Conservation (phyloP, 805 yeast genomes). For the Naumovozyma dairenensis region DNA sequence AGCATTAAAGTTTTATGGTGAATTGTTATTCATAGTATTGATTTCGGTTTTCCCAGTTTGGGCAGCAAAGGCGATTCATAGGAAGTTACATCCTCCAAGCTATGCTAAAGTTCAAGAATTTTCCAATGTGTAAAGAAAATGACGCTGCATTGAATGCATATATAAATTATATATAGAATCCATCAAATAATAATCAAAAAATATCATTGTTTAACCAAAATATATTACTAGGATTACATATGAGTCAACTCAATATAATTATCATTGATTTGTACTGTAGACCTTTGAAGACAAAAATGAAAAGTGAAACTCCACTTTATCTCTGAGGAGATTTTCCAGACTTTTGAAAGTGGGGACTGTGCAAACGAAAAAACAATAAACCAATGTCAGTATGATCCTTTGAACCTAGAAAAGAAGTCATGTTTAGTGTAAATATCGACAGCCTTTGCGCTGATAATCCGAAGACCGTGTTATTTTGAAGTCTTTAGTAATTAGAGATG, state of each 20-base stretch:
- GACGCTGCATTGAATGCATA: neutral
- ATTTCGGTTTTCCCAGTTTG: conserved; percentile 83
- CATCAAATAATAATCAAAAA: no score
- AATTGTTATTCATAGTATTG: conserved; percentile 49
- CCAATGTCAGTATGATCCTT: no score
- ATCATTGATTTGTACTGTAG: no score
- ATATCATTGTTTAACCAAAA: neutral
- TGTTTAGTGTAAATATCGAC: neutral
- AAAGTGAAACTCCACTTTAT: neutral
- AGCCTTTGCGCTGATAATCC: no score
- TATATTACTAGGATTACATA: no score
- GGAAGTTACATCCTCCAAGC: conserved; percentile 82
- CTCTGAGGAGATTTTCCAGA: neutral
- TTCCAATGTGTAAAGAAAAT: conserved; percentile 26
- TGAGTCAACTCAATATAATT: no score
- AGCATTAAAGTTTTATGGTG: conserved; percentile 58
- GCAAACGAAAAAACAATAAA: no score
- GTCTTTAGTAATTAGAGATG: no score
- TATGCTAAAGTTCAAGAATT: conserved; percentile 90
- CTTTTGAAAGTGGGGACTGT: no score
- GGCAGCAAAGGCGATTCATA: conserved; percentile 65
- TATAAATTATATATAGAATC: neutral
- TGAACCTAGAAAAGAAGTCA: no score
- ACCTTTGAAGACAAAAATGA: neutral
- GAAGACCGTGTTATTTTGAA: no score